Conservation (phyloP, 257 asterid species). For the Nicotiana tomentosiformis region DNA sequence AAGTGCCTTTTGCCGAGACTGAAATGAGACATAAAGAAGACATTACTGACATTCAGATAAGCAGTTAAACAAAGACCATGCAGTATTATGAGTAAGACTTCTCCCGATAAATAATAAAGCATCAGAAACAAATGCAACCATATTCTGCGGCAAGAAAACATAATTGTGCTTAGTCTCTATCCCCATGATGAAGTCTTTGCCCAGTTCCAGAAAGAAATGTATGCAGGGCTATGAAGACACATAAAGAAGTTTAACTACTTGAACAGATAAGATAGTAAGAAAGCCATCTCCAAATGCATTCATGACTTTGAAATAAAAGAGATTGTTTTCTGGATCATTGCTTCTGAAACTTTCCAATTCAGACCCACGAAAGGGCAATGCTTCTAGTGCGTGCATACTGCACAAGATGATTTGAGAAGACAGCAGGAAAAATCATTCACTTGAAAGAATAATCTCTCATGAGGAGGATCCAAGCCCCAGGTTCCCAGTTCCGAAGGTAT, state of each 20-base stretch:
- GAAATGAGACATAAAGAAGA: constrained; percentile 26
- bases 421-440: not conserved
- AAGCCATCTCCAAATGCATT: not conserved
- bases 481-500: not conserved
- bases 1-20: constrained; percentile 94
- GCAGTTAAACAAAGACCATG: constrained; percentile 2
- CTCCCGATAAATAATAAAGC: not conserved
- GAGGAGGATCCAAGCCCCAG: not conserved
- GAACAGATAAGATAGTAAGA: not conserved
- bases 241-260: not conserved
- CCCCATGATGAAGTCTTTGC: not conserved
- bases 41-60: not conserved
- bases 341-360: not conserved
- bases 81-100: not conserved
- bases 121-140: not conserved
- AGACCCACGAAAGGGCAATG: not conserved
- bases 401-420: constrained; percentile 6
- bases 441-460: not conserved
- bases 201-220: not conserved
- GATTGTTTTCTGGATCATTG: not conserved
- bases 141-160: not conserved
- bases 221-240: not conserved
- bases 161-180: not conserved
- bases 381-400: not conserved
- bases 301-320: not conserved